Evolutionary conservation across 2,329 filamentous ascomycete genomes (phyloP).

Genomic region (Fusarium siculi): DNA sequence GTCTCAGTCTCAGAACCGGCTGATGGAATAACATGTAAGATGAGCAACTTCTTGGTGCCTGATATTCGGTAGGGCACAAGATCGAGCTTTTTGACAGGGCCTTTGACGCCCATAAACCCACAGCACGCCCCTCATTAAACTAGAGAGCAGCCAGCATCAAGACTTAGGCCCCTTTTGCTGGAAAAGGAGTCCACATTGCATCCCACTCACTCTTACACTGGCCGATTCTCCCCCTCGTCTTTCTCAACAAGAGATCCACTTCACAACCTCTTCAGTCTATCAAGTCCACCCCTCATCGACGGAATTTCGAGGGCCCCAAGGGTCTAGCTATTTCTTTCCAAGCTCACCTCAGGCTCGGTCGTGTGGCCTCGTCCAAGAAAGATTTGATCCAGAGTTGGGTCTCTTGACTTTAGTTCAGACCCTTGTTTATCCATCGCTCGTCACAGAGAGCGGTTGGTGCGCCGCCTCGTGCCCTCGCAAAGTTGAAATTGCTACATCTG

Average conservation of each 20-base stretch:
- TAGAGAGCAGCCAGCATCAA: constrained; percentile 33
- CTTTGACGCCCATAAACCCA: constrained; percentile 29
- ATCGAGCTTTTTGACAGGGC: constrained; percentile 27
- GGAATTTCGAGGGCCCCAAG: constrained; percentile 23
- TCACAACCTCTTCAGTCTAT: constrained; percentile 20
- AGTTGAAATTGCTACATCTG: constrained; percentile 36
- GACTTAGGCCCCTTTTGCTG: constrained; percentile 35
- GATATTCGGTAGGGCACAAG: constrained; percentile 29
- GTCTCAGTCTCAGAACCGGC: constrained; percentile 31
- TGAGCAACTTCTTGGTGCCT: constrained; percentile 30
- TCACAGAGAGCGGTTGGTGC: constrained; percentile 36
- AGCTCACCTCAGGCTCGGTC: constrained; percentile 1
- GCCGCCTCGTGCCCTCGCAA: constrained; percentile 36
- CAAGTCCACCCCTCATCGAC: constrained; percentile 32
- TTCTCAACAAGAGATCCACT: constrained; percentile 29
- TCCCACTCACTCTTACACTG: constrained; percentile 39
- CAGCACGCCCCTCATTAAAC: constrained; percentile 38
- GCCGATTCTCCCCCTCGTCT: constrained; percentile 26
- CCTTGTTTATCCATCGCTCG: constrained; percentile 28
- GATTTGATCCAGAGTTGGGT: constrained; percentile 6
- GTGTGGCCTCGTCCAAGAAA: constrained; percentile 8
- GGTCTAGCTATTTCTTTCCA: constrained; percentile 20
- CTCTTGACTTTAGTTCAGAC: constrained; percentile 15
- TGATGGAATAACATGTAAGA: constrained; percentile 1
- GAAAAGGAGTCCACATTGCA: constrained; percentile 35